Base-by-base conservation (phyloP, 768 basidiomycete species). In the Sutorius australiensis region DNA sequence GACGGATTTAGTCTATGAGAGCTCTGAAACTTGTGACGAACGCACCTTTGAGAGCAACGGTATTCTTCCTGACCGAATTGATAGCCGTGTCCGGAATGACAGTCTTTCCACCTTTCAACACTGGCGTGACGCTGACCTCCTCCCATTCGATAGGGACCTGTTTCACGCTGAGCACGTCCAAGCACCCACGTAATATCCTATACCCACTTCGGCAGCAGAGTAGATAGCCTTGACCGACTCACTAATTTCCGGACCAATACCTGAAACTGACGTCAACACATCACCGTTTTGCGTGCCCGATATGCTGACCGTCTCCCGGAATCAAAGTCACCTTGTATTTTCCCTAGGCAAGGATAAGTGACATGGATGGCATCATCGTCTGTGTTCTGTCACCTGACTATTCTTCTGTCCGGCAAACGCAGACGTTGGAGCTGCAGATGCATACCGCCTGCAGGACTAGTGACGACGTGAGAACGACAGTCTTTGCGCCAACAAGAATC, bases 71-170 rank as follows among this genome's bases (percentile, higher is more conserved):
- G 66, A 99, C 89, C 13, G 90, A 93, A 45, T 79, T 79, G 57
- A 99, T 93, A 32, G 97, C 95, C 53, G 72, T 72, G 57, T 97
- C 93, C 30, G 97, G 97, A 67, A 99, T 98, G 55, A 92, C 92
- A 45, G 94, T 97, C 79, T 98, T 97, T 46, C 97, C 97, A 54
- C 86, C 87, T 72, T 93, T 92, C 53, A 98, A 76, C 49, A 95
- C 82, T 12, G 97, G 97, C 7, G 92, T 88, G 44, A 99, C 97
- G 68, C 87, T 90, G 71, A 98, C 95, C 74, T 98, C 97, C 72
- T 99, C 97, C 97, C 97, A 99, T 74, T 92, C 81, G 64, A 99
- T 97, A 41, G 97, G 97, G 24, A 97, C 95, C 93, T 95, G 54
- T 32, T 32, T 46, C 12, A 43, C 21, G n/a, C 27, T 69, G 45